Conservation (phyloP, 2,329 filamentous ascomycete genomes). For the Alternaria atra region DNA sequence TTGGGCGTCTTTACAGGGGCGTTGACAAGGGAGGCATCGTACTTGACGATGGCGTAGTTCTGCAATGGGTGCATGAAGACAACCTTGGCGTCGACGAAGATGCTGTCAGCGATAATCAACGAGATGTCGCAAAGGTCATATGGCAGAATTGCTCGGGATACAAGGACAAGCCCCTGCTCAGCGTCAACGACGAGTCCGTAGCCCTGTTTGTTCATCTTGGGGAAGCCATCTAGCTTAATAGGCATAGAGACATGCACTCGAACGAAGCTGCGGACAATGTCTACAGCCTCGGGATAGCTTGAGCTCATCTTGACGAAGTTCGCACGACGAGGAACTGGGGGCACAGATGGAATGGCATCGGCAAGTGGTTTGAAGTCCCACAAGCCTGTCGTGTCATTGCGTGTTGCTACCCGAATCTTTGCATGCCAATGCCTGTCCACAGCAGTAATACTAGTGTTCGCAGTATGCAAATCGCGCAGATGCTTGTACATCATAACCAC, state of each 20-base stretch:
- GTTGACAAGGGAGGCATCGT: conserved; percentile 91
- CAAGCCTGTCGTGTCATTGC: conserved; percentile 87
- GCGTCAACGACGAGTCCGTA: conserved; percentile 98
- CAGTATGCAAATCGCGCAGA: conserved; percentile 89
- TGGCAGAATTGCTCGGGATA: conserved; percentile 92
- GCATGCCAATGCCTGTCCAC: conserved; percentile 95
- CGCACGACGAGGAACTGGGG: conserved; percentile 77
- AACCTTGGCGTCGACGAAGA: conserved; percentile 92
- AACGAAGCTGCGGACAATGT: conserved; percentile 93
- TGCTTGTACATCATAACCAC: conserved; percentile 97
- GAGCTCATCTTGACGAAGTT: conserved; percentile 93
- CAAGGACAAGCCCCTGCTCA: conserved; percentile 91
- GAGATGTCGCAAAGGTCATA: conserved; percentile 97
- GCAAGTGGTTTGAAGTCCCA: conserved; percentile 94
- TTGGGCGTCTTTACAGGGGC: conserved; percentile 91
- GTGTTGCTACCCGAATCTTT: conserved; percentile 90
- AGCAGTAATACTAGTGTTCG: conserved; percentile 90
- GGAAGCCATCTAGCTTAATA: conserved; percentile 96
- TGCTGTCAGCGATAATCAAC: conserved; percentile 94
- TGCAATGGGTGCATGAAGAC: conserved; percentile 96
- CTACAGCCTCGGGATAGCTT: conserved; percentile 87
- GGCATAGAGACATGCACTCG: conserved; percentile 93
- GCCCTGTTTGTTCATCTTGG: conserved; percentile 90
- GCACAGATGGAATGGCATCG: conserved; percentile 77
- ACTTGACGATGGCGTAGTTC: conserved; percentile 95